A percentile compares a stretch with the other conserved stretches of the same genome.
Evolutionary conservation across 176 grass and related monocot genomes (phyloP).

Genomic region (Puccinellia tenuiflora): DNA sequence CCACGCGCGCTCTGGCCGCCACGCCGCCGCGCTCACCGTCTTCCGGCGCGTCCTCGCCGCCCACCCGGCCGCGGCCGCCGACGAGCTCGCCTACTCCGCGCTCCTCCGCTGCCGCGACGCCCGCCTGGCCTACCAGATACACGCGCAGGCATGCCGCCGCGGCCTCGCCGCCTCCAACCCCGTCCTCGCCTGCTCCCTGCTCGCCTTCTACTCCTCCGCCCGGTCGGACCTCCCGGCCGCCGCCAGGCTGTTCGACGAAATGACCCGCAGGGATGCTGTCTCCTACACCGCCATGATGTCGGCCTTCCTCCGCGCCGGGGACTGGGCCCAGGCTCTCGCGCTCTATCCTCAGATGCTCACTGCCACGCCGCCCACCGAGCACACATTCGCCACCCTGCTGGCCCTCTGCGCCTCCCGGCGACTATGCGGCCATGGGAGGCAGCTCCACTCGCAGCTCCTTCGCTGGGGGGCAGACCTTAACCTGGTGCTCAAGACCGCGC

Average conservation of each 20-base stretch:
- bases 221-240: constrained; percentile 14
- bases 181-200: constrained; percentile 51
- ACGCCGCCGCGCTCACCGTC: constrained; percentile 32
- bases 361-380: constrained; percentile 36
- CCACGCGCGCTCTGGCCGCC: constrained; percentile 33
- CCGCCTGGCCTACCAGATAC: constrained; percentile 47
- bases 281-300: constrained; percentile 73
- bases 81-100: constrained; percentile 65
- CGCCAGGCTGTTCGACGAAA: constrained; percentile 48
- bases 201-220: constrained; percentile 39
- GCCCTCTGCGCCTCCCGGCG: constrained; percentile 32
- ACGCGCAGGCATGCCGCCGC: constrained; percentile 45
- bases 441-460: constrained; percentile 68
- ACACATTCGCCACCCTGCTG: constrained; percentile 59
- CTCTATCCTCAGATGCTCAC: constrained; percentile 57
- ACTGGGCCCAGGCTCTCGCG: constrained; percentile 33
- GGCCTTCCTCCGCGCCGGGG: constrained; percentile 31
- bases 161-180: constrained; percentile 46
- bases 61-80: constrained; percentile 17
- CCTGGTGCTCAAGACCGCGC: constrained; percentile 64
- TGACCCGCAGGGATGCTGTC: constrained; percentile 44
- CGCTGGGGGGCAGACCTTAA: constrained; percentile 42
- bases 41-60: constrained; percentile 37
- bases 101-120: constrained; percentile 45
- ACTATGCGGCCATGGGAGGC: constrained; percentile 18